Percentiles rank a stretch among this genome's conserved stretches.
Evolutionary conservation across 1,284 basidiomycete species (phyloP).

Genomic region (Stygiomarasmius scandens): DNA sequence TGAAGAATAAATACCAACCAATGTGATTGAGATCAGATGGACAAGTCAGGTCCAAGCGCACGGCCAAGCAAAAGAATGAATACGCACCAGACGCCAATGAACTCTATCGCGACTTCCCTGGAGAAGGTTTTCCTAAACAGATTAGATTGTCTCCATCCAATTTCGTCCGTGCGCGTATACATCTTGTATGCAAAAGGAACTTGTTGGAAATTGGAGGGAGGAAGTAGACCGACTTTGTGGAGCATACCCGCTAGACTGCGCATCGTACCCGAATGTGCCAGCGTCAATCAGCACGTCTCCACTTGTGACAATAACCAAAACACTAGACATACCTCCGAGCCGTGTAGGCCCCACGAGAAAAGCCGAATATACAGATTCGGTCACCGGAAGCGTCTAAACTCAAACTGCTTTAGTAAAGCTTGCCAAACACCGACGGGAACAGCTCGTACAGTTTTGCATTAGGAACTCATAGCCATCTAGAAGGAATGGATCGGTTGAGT

Average conservation of each 20-base stretch:
- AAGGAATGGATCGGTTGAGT: neutral
- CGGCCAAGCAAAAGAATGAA: neutral
- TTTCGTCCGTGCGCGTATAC: constrained; percentile 52
- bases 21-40: neutral
- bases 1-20: neutral
- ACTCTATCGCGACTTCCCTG: constrained; percentile 59
- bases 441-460: constrained; percentile 57
- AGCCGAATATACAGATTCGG: constrained; percentile 56
- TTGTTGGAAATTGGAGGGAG: constrained; percentile 58
- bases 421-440: neutral
- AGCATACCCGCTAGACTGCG: constrained; percentile 56
- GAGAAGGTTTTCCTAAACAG: constrained; percentile 70
- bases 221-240: constrained; percentile 53
- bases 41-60: neutral
- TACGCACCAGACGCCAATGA: constrained; percentile 64
- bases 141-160: constrained; percentile 55
- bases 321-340: constrained; percentile 33
- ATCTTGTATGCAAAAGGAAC: constrained; percentile 74
- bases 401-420: neutral
- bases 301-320: constrained; percentile 4
- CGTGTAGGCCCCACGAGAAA: constrained; percentile 72
- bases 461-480: constrained; percentile 64
- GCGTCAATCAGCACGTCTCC: constrained; percentile 1
- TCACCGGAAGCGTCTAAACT: constrained; percentile 44
- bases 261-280: constrained; percentile 16